Percentiles rank a stretch among this genome's conserved stretches.
Evolutionary conservation across 306 rosid genomes (phyloP).

Genomic region (Vicia faba): DNA sequence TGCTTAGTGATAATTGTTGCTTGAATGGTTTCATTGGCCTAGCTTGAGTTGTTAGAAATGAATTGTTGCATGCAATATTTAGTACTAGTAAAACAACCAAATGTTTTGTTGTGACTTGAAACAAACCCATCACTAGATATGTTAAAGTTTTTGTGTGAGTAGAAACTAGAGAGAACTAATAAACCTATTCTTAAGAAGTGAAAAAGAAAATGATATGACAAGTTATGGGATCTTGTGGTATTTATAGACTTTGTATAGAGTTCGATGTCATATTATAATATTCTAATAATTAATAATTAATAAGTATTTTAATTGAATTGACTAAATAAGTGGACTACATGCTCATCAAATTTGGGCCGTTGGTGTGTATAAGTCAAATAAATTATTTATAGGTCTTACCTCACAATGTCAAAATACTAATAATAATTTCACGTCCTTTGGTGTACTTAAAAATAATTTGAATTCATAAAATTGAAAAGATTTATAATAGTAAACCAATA

Average conservation of each 20-base stretch:
- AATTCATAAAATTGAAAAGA: background rate
- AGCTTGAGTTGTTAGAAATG: slow-evolving; percentile 24
- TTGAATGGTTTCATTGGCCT: slow-evolving; percentile 33
- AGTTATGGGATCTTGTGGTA: background rate
- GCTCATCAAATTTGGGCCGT: slow-evolving; percentile 10
- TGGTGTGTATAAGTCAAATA: slow-evolving; percentile 17
- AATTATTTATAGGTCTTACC: background rate
- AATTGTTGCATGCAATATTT: slow-evolving; percentile 14
- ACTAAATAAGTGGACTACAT: slow-evolving; percentile 29
- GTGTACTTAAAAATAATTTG: background rate
- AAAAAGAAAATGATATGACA: background rate
- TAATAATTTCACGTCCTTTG: background rate
- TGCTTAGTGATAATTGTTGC: background rate
- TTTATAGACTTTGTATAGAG: slow-evolving; percentile 30
- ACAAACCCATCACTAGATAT: slow-evolving; percentile 27
- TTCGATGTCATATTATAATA: background rate
- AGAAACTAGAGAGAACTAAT: slow-evolving; percentile 1
- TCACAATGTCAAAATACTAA: slow-evolving; percentile 5
- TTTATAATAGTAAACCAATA: background rate
- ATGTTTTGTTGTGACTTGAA: slow-evolving; percentile 22
- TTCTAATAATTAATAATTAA: background rate
- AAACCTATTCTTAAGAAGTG: background rate
- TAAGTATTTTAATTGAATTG: slow-evolving; percentile 30
- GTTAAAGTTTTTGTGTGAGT: background rate
- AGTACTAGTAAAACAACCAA: slow-evolving; percentile 24